phyloP scores from a whole-genome alignment of 495 filamentous ascomycete species.

The Tuber indicum region DNA sequence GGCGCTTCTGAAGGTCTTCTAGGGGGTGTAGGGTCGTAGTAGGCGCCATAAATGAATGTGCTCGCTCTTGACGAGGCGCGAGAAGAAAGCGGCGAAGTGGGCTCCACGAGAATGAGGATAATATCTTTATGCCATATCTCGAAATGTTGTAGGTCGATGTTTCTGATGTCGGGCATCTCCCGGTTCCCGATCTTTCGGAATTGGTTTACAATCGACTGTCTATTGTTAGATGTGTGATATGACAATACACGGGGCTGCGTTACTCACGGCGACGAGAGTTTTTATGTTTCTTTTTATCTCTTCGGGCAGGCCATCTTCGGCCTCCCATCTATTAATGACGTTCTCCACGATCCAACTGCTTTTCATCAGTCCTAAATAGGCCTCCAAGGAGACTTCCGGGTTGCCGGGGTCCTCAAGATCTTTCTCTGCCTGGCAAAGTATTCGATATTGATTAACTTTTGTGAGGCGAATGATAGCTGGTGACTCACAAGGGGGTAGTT shows the following conservation, averaged over 20 bases:
- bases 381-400: constrained; percentile 13
- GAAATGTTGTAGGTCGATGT: constrained; percentile 4
- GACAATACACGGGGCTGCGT: background rate
- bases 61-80: constrained; percentile 1
- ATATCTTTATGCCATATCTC: constrained; percentile 28
- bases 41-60: background rate
- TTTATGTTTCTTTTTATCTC: constrained; percentile 20
- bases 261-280: constrained; percentile 21
- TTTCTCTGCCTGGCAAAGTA: constrained; percentile 11
- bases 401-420: constrained; percentile 10
- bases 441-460: constrained; percentile 6
- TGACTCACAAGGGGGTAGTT: constrained; percentile 1
- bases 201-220: constrained; percentile 18
- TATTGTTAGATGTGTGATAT: background rate
- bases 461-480: background rate
- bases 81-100: constrained; percentile 9
- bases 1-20: background rate
- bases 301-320: background rate
- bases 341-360: constrained; percentile 28
- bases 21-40: background rate
- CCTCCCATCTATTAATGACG: constrained; percentile 15
- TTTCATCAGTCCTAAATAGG: constrained; percentile 25
- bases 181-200: constrained; percentile 16
- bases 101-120: constrained; percentile 15
- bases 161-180: constrained; percentile 20